Percentiles rank a stretch among this genome's conserved stretches.
phyloP scores from a whole-genome alignment of 805 yeast species.

The Cyberlindnera sargentensis region DNA sequence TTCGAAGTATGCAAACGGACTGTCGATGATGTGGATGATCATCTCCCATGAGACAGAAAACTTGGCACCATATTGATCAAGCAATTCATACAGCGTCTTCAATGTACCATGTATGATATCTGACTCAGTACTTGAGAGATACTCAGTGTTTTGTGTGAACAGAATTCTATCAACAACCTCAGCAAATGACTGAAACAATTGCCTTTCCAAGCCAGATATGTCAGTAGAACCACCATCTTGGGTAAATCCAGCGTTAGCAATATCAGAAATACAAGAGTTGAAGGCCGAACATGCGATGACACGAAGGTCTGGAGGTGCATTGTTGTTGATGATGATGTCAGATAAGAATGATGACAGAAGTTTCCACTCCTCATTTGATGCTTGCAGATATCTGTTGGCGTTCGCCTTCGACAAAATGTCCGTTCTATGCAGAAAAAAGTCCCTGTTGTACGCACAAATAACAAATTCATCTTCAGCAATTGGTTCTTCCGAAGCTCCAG shows the following conservation, averaged over 20 bases:
- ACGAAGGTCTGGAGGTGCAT: constrained; percentile 37
- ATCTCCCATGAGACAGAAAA: constrained; percentile 64
- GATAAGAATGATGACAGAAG: constrained; percentile 40
- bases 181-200: constrained; percentile 43
- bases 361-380: constrained; percentile 41
- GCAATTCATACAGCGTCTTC: constrained; percentile 58
- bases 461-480: constrained; percentile 16
- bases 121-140: constrained; percentile 49
- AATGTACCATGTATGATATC: constrained; percentile 60
- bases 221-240: background rate
- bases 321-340: constrained; percentile 37
- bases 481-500: constrained; percentile 17
- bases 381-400: constrained; percentile 39
- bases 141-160: constrained; percentile 20
- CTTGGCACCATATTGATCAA: constrained; percentile 69
- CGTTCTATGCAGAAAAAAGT: constrained; percentile 47
- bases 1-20: constrained; percentile 45
- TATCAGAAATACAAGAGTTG: constrained; percentile 38
- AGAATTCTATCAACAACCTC: constrained; percentile 37
- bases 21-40: constrained; percentile 51
- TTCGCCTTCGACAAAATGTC: constrained; percentile 47
- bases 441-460: constrained; percentile 46
- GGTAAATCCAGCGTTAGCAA: constrained; percentile 19
- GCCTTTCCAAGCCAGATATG: constrained; percentile 32
- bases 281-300: constrained; percentile 43